Base-by-base conservation (phyloP, 1,139 yeast species). In the Groenewaldozyma sp. region DNA sequence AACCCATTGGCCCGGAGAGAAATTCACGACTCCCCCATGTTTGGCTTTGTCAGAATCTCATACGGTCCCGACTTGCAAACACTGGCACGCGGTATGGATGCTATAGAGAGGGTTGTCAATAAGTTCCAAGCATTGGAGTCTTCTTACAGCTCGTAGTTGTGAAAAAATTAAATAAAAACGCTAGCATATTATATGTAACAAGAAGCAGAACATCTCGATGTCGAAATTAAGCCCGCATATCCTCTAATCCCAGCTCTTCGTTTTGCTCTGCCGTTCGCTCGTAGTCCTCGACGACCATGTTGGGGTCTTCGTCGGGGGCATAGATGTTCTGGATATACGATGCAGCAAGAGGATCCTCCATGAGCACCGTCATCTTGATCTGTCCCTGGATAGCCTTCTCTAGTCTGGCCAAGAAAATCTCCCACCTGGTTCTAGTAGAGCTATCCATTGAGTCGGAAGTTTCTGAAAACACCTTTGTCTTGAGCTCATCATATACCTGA, bases 251-350 rank as follows among this genome's bases (percentile, higher is more conserved):
- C 52, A 91, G 73, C 40, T 81, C 91, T 56, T 93, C 98, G 57
- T 91, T 87, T 62, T 88, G 94, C 47, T 64, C 81, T 39, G 70
- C 67, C 4, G 94, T 78, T 68, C 98, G 80, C 50, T 86, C 95
- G 54, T 77, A 84, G 46, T 88, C 95, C 62, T 82, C 95, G 48
- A 83, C 74, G 28, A 62, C 70, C 97, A 93, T 91, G 59, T 88
- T 86, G 50, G 99, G 99, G 65, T 93, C 98, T 34, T 75, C 75
- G 62, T 93, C 99, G 18, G 99, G 99, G 27, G 99, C 99, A 58
- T 87, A 93, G 9, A 88, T 94, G 58, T 93, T 93, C 65, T 93
- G 99, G 49, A 93, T 82, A 57, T 93, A 93, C 0, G 96, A 86
- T 4, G 94, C 79, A 18, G 96, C 95, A 56, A 91, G 66, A 5